Evolutionary conservation across 768 basidiomycete genomes (phyloP).

Genomic region (Kwoniella europaea): DNA sequence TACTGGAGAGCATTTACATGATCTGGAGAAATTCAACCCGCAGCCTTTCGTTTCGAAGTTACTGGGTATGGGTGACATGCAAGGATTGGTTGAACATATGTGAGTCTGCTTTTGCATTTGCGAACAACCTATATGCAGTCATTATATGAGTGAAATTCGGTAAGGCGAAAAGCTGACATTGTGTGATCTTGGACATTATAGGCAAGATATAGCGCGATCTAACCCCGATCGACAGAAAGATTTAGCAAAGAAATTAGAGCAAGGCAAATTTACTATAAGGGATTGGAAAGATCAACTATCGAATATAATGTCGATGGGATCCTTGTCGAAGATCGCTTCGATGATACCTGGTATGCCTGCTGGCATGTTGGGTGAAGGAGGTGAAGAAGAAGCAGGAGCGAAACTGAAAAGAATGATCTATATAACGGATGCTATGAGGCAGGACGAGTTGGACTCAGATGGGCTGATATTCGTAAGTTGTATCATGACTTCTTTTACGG

Average conservation of each 20-base stretch:
- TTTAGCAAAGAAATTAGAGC: constrained; percentile 92
- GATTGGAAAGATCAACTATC: constrained; percentile 98
- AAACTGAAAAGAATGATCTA: constrained; percentile 98
- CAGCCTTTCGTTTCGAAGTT: constrained; percentile 97
- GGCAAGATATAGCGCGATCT: constrained; percentile 85
- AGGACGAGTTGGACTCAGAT: constrained; percentile 90
- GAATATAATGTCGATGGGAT: constrained; percentile 99
- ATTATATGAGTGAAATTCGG: no score
- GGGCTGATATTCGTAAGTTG: constrained; percentile 79
- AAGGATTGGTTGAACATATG: constrained; percentile 98
- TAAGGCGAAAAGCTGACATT: constrained; percentile 11
- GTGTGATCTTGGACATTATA: constrained; percentile 14
- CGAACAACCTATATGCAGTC: no score
- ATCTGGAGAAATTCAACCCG: constrained; percentile 93
- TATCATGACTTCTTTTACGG: neutral
- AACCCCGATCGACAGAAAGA: constrained; percentile 98
- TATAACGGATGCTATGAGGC: constrained; percentile 98
- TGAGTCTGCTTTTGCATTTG: constrained; percentile 26
- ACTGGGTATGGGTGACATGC: constrained; percentile 92
- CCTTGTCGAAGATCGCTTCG: constrained; percentile 94
- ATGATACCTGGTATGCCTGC: constrained; percentile 98
- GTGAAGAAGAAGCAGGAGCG: constrained; percentile 84
- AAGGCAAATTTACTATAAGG: constrained; percentile 89
- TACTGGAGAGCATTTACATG: constrained; percentile 95
- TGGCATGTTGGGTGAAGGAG: constrained; percentile 76